A percentile compares a stretch with the other conserved stretches of the same genome.
Conservation (phyloP, 2,329 filamentous ascomycete genomes). For the Hymenoscyphus fraxineus region DNA sequence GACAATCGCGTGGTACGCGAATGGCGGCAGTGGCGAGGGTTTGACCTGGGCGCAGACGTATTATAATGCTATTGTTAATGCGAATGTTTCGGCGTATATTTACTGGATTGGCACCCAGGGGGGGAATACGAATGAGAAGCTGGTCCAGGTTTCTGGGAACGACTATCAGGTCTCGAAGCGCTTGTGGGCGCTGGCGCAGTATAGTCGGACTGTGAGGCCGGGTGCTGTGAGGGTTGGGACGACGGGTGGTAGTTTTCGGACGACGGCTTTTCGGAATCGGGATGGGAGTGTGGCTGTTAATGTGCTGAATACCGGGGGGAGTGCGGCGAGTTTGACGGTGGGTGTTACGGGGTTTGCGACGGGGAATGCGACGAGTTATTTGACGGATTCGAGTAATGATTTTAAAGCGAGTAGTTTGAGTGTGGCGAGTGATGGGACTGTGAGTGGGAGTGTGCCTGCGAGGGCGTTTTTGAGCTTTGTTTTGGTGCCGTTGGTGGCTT, state of each 20-base stretch:
- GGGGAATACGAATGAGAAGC: slow-evolving; percentile 37
- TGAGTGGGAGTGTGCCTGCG: slow-evolving; percentile 13
- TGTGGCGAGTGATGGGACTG: slow-evolving; percentile 4
- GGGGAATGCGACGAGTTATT: slow-evolving; percentile 11
- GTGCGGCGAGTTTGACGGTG: slow-evolving; percentile 10
- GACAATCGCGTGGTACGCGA: slow-evolving; percentile 45
- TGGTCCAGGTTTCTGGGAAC: slow-evolving; percentile 14
- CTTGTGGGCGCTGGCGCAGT: slow-evolving; percentile 17
- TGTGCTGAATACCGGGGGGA: slow-evolving; percentile 20
- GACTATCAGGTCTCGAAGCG: slow-evolving; percentile 14
- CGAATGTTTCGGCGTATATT: slow-evolving; percentile 48
- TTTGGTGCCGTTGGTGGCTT: not conserved
- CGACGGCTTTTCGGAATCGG: slow-evolving; percentile 20
- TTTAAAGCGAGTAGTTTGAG: slow-evolving; percentile 5
- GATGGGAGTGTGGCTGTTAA: slow-evolving; percentile 22
- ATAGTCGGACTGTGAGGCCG: slow-evolving; percentile 7
- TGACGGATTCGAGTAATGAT: slow-evolving; percentile 17
- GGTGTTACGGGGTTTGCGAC: slow-evolving; percentile 10
- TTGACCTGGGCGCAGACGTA: slow-evolving; percentile 55
- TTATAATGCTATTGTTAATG: slow-evolving; percentile 45
- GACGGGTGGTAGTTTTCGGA: slow-evolving; percentile 8
- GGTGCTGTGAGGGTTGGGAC: slow-evolving; percentile 12
- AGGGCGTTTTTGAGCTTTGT: slow-evolving; percentile 16
- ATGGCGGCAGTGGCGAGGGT: slow-evolving; percentile 47
- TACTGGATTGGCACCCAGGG: slow-evolving; percentile 47